Percentiles rank a stretch among this genome's conserved stretches.
phyloP scores from a whole-genome alignment of 371 early-diverging fungal species.

The Mucor mucedo region DNA sequence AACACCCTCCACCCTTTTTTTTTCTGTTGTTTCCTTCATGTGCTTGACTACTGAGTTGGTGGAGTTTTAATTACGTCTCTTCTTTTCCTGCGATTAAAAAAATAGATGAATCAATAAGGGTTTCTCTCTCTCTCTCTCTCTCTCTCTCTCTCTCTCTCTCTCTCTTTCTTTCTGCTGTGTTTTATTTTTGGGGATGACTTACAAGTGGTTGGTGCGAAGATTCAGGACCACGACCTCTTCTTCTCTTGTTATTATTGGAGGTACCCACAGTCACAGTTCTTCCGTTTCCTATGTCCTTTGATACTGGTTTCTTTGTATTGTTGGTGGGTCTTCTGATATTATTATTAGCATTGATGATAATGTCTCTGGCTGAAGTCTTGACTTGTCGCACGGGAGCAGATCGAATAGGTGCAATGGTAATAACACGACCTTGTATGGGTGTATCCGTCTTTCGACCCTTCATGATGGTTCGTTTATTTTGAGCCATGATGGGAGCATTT shows the following conservation, averaged over 20 bases:
- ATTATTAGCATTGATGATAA: not conserved
- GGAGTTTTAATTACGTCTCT: not conserved
- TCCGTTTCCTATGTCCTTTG: not conserved
- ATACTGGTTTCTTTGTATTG: not conserved
- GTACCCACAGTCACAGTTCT: not conserved
- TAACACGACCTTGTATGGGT: constrained; percentile 9
- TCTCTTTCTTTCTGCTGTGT: too few relatives aligned
- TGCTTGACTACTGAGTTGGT: not conserved
- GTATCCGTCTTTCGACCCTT: constrained; percentile 10
- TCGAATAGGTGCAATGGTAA: constrained; percentile 10
- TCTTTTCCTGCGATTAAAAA: not conserved
- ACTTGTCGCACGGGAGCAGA: not conserved
- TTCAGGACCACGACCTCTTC: not conserved
- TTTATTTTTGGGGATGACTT: too few relatives aligned
- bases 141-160: too few relatives aligned
- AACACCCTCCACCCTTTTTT: not conserved
- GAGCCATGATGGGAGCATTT: not conserved
- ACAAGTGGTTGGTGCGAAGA: not conserved
- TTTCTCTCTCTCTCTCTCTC: too few relatives aligned
- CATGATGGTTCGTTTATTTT: constrained; percentile 12
- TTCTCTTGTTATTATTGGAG: not conserved
- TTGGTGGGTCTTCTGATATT: too few relatives aligned
- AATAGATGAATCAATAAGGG: too few relatives aligned
- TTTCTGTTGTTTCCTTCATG: not conserved
- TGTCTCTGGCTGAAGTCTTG: not conserved